Conservation (phyloP, 2,329 filamentous ascomycete species). For the Clarireedia sp. region DNA sequence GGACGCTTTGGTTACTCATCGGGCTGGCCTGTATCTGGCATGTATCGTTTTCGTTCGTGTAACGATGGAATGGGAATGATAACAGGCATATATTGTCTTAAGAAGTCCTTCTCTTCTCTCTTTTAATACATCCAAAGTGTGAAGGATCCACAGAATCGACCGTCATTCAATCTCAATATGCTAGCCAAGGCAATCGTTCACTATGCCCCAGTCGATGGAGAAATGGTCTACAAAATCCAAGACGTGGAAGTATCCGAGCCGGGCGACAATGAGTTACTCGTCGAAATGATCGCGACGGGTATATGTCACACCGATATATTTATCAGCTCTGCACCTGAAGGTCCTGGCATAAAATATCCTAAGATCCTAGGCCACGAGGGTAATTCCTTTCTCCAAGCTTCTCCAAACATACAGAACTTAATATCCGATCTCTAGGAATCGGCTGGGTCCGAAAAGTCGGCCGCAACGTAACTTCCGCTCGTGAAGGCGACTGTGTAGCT, state of each 20-base stretch:
- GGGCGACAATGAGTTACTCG: slow-evolving; percentile 1
- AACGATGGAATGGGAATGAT: too few relatives aligned
- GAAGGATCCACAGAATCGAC: too few relatives aligned
- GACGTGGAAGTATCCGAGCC: neutral
- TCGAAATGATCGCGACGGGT: slow-evolving; percentile 7
- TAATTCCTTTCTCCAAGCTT: neutral
- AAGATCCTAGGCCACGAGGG: slow-evolving; percentile 11
- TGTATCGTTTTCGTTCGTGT: too few relatives aligned
- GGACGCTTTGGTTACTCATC: too few relatives aligned
- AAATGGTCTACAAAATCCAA: neutral
- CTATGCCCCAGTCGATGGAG: neutral
- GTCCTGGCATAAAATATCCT: slow-evolving; percentile 3
- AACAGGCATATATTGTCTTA: too few relatives aligned
- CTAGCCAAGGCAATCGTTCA: neutral
- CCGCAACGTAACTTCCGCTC: neutral
- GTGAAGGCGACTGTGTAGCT: slow-evolving; percentile 3
- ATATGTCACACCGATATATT: slow-evolving; percentile 8
- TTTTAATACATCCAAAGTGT: too few relatives aligned
- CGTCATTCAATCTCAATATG: neutral
- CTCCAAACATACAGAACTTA: neutral
- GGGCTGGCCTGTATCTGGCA: too few relatives aligned
- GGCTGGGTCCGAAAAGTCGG: slow-evolving; percentile 3
- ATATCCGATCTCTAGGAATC: neutral
- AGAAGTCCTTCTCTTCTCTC: neutral
- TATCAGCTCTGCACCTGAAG: neutral